A percentile compares a stretch with the other conserved stretches of the same genome.
phyloP scores from a whole-genome alignment of 75 land plant species.

The Picea sitchensis region DNA sequence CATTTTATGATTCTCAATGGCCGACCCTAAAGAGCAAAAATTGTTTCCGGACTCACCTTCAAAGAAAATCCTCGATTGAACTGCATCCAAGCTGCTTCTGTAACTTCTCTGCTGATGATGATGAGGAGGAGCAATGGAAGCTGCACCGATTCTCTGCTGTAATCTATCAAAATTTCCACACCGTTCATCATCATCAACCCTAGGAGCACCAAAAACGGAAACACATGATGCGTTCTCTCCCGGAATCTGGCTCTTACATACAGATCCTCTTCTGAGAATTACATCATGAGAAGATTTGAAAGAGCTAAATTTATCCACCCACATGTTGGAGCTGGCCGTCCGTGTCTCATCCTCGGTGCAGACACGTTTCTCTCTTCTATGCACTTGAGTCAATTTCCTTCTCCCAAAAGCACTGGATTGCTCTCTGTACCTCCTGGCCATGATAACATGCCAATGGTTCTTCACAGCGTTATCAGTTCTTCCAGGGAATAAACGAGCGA shows the following conservation, averaged over 20 bases:
- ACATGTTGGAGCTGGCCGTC: background rate
- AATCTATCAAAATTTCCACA: background rate
- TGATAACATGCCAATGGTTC: constrained; percentile 82
- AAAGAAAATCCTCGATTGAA: constrained; percentile 4
- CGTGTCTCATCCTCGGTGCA: background rate
- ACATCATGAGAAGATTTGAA: no score
- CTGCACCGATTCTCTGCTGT: background rate
- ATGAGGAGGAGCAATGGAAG: no score
- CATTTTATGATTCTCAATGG: background rate
- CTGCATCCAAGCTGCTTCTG: background rate
- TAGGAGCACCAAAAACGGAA: background rate
- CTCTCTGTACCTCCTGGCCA: constrained; percentile 69
- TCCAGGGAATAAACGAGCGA: constrained; percentile 68
- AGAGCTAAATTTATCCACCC: background rate
- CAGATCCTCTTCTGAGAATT: no score
- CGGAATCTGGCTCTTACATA: no score
- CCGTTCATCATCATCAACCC: constrained; percentile 8
- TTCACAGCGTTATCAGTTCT: constrained; percentile 78
- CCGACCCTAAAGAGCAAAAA: background rate
- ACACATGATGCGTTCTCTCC: no score
- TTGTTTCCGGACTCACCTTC: background rate
- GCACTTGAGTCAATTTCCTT: constrained; percentile 28
- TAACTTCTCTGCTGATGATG: no score
- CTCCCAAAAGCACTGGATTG: constrained; percentile 40
- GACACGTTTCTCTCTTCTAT: background rate